Base-by-base conservation (phyloP, 345 rosid genomes). In the Toxicodendron radicans region DNA sequence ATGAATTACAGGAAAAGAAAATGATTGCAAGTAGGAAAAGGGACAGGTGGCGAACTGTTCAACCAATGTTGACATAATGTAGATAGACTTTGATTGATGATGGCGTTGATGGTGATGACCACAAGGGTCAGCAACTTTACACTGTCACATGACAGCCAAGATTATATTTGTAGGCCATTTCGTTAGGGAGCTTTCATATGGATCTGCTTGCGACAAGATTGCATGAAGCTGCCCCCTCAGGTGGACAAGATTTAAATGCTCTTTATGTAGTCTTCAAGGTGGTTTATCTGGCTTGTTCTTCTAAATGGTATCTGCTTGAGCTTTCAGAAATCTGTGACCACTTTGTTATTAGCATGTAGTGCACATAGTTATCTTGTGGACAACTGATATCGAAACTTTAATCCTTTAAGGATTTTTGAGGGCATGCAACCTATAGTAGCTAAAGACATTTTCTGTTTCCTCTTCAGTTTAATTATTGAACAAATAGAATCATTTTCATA, bases 161-260 rank as follows among this genome's bases (percentile, higher is more conserved):
- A 65, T 65, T 73, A 68, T 71, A 52, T 60, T 66, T 74, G 78
- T 77, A 75, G 77, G 81, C 70, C 78, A 68, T 48, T 67, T 67
- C 38, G 23, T 43, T 13, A 18, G 10, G 18, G 75, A 76, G 58
- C 73, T 73, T 76, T 76, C 78, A 54, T 66, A 30, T 71, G 78
- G 79, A 71, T 81, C 71, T 64, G 45, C 67, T 59, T 41, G 76
- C 59, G 69, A 53, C 51, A 56, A 57, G 66, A 71, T 62, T 76
- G 60, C 79, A 52, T 78, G 68, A 24, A 67, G 58, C 45, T 73
- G 64, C 66, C 74, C 71, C 68, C 65, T 77, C 53, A 30, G 77
- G 82, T 76, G 83, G 74, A 61, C 74, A 80, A 33, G 75, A 66
- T 72, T 60, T 48, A 48, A 61, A 61, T 13, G 62, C 60, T 48